phyloP scores from a whole-genome alignment of 2,329 filamentous ascomycete genomes.

The Verticillium nonalfalfae region DNA sequence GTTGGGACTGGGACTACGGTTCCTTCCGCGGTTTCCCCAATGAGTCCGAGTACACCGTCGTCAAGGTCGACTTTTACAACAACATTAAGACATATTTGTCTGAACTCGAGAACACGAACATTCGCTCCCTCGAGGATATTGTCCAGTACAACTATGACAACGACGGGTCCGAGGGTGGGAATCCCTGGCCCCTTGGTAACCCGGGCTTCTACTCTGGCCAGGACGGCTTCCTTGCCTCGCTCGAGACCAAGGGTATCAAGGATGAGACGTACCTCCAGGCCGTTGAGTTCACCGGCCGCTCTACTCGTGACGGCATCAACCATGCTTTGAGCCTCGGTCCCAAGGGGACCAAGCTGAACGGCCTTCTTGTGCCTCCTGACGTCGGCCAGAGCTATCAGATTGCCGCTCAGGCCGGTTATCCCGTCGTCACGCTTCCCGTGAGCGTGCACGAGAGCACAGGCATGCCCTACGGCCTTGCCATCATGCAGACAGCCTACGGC shows the following conservation, averaged over 20 bases:
- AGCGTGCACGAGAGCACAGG: slow-evolving; percentile 45
- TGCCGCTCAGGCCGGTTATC: slow-evolving; percentile 71
- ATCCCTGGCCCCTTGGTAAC: slow-evolving; percentile 42
- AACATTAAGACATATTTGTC: slow-evolving; percentile 56
- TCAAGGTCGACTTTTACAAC: slow-evolving; percentile 66
- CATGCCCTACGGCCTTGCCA: slow-evolving; percentile 55
- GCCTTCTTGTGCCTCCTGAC: slow-evolving; percentile 61
- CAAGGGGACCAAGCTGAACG: slow-evolving; percentile 41
- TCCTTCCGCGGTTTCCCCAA: slow-evolving; percentile 54
- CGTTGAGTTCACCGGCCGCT: slow-evolving; percentile 51
- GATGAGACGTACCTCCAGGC: slow-evolving; percentile 64
- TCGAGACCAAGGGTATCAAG: slow-evolving; percentile 52
- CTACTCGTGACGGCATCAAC: slow-evolving; percentile 62
- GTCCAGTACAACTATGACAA: slow-evolving; percentile 59
- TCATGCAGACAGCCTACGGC: slow-evolving; percentile 54
- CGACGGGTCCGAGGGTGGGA: slow-evolving; percentile 60
- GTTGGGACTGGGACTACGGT: slow-evolving; percentile 73
- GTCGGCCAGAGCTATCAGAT: slow-evolving; percentile 63
- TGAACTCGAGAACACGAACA: slow-evolving; percentile 53
- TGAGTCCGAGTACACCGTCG: slow-evolving; percentile 66
- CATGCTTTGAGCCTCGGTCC: slow-evolving; percentile 47
- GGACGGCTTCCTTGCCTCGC: slow-evolving; percentile 60
- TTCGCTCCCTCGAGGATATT: slow-evolving; percentile 58
- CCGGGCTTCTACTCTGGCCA: slow-evolving; percentile 67
- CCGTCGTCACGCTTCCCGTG: slow-evolving; percentile 62